Conservation (phyloP, 495 filamentous ascomycete species). For the Trichoderma orchidacearum region DNA sequence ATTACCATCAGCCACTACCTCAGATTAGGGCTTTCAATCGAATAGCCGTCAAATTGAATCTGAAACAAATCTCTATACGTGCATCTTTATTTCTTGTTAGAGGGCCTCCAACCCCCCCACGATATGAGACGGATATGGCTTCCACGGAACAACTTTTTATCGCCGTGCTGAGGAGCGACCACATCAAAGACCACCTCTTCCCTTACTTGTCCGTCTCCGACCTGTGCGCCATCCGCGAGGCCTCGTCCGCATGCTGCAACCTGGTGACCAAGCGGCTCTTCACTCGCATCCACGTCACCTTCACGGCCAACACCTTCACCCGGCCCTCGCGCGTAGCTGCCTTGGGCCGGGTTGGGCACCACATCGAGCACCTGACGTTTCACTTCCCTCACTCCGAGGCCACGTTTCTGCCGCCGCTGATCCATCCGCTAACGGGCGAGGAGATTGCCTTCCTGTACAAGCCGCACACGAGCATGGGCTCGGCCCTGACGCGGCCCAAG, state of each 20-base stretch:
- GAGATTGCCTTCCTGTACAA: slow-evolving; percentile 64
- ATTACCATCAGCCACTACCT: too few relatives aligned
- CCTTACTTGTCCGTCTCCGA: slow-evolving; percentile 32
- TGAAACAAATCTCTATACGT: too few relatives aligned
- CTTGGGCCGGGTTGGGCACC: slow-evolving; percentile 54
- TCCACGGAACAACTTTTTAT: slow-evolving; percentile 28
- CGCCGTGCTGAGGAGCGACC: slow-evolving; percentile 38
- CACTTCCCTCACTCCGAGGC: slow-evolving; percentile 51
- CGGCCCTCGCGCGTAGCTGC: slow-evolving; percentile 52
- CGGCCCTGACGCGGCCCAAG: slow-evolving; percentile 37
- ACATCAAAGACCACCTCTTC: slow-evolving; percentile 35
- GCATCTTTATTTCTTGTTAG: not conserved
- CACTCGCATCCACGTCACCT: slow-evolving; percentile 43
- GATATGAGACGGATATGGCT: slow-evolving; percentile 36
- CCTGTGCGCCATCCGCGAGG: slow-evolving; percentile 33
- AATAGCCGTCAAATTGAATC: too few relatives aligned
- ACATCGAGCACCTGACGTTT: slow-evolving; percentile 58
- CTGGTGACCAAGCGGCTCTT: slow-evolving; percentile 40
- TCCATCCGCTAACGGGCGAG: slow-evolving; percentile 55
- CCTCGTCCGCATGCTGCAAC: slow-evolving; percentile 36
- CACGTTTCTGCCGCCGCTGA: slow-evolving; percentile 63
- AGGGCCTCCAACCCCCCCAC: slow-evolving; percentile 4
- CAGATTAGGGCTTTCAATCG: too few relatives aligned
- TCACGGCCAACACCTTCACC: slow-evolving; percentile 57
- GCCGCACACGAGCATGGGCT: slow-evolving; percentile 43